Percentiles rank a stretch among this genome's conserved stretches.
Evolutionary conservation across 2,329 filamentous ascomycete species (phyloP).

Genomic region (Neoarthrinium moseri): DNA sequence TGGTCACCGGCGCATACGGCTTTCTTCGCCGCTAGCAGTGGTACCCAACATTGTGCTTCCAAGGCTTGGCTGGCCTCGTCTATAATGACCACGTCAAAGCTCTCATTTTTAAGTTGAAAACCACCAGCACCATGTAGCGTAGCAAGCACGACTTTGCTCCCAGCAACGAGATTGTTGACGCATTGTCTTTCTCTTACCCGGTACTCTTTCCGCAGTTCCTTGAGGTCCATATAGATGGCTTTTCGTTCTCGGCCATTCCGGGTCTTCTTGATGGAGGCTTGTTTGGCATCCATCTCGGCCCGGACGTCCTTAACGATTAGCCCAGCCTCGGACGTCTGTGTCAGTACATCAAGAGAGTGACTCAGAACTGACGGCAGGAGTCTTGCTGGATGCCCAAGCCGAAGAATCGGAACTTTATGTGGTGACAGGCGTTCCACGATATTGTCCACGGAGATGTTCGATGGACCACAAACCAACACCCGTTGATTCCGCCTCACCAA

Average conservation of each 20-base stretch:
- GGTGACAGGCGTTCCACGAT: constrained; percentile 89
- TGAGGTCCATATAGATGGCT: constrained; percentile 81
- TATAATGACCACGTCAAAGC: constrained; percentile 92
- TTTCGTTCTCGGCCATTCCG: constrained; percentile 75
- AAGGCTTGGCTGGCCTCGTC: constrained; percentile 95
- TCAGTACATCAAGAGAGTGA: constrained; percentile 89
- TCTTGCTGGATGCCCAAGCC: constrained; percentile 89
- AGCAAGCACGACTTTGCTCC: constrained; percentile 84
- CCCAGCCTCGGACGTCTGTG: constrained; percentile 85
- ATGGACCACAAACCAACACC: constrained; percentile 91
- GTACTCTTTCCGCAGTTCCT: constrained; percentile 83
- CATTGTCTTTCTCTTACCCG: constrained; percentile 81
- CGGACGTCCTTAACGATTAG: constrained; percentile 87
- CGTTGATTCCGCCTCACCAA: constrained; percentile 71
- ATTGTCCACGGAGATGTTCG: constrained; percentile 97
- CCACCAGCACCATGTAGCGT: constrained; percentile 92
- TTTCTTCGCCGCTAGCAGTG: constrained; percentile 77
- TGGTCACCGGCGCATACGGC: constrained; percentile 92
- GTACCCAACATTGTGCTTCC: constrained; percentile 96
- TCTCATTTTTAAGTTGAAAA: constrained; percentile 73
- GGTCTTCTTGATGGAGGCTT: constrained; percentile 84
- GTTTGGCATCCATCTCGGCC: constrained; percentile 89
- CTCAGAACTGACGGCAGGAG: constrained; percentile 83
- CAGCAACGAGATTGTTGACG: constrained; percentile 69
- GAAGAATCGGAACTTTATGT: constrained; percentile 81